phyloP scores from a whole-genome alignment of 2,329 filamentous ascomycete genomes.

The Xylaria sp. region DNA sequence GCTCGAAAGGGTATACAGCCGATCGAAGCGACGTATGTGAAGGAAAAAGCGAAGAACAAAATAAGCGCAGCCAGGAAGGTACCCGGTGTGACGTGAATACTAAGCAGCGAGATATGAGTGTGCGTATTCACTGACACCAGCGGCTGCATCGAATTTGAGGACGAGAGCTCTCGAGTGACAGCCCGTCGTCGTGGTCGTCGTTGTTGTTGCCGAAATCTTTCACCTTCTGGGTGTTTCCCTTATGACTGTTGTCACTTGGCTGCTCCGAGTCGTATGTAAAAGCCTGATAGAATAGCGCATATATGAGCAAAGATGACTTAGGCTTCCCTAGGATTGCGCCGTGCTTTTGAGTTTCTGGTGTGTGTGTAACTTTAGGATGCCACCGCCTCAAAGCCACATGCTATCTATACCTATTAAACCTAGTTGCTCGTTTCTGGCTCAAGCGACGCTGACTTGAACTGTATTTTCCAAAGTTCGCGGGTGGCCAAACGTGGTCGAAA shows the following conservation, averaged over 20 bases:
- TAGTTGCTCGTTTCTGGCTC: constrained; percentile 11
- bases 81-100: constrained; percentile 67
- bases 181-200: constrained; percentile 18
- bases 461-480: constrained; percentile 12
- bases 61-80: constrained; percentile 65
- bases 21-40: constrained; percentile 58
- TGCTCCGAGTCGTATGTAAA: background rate
- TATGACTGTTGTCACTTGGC: background rate
- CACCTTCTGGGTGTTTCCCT: constrained; percentile 15
- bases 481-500: constrained; percentile 11
- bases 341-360: constrained; percentile 20
- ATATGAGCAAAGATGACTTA: background rate
- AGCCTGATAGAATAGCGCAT: constrained; percentile 3
- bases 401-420: constrained; percentile 5
- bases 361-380: constrained; percentile 18
- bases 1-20: constrained; percentile 51
- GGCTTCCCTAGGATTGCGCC: constrained; percentile 3
- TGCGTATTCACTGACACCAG: constrained; percentile 71
- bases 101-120: constrained; percentile 70
- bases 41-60: constrained; percentile 63
- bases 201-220: constrained; percentile 4
- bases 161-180: constrained; percentile 33
- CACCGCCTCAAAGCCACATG: constrained; percentile 16
- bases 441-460: constrained; percentile 11
- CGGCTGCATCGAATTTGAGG: constrained; percentile 62